Base-by-base conservation (phyloP, 495 filamentous ascomycete species). In the Penicillium lividum region DNA sequence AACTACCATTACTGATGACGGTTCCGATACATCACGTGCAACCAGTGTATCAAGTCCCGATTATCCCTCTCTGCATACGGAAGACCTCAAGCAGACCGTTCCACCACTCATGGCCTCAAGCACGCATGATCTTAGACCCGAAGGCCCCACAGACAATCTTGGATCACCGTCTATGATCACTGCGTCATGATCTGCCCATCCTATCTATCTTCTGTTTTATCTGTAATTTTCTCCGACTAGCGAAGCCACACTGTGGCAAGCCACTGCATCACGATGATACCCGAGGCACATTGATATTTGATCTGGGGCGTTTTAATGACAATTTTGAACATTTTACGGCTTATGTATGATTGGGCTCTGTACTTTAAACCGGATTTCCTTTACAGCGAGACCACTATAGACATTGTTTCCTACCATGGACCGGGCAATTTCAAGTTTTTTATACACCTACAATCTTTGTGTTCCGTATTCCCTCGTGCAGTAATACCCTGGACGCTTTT, bases 1-100 rank as follows among this genome's bases (percentile, higher is more conserved):
- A 10, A 72, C 68, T 3, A 73, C 65, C 5, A 56, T 65, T n/a
- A 69, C 71, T 3, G 72, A 73, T 29, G 65, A 65, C 16, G 64
- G 61, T 1, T 76, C 69, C 13, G 56, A 56, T 42, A 67, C 65
- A 8, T 77, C 75, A 2, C 69, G 61, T 13, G 71, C 73, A 7
- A 74, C 73, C 3, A 76, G 75, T 43, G 58, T 78, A 6, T 72
- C 73, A 1, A 53, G 59, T 6, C 53, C 69, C 7, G 66, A 71
- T 28, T 38, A 57, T 45, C 22, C 28, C 29, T 40, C 56, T 5
- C 51, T 61, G 9, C 53, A 57, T 45, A 34, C 29, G 43, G 65
- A 68, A 0, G 61, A 65, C 1, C 11, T 46, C 25, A 47, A 58
- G 18, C 13, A 15, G 33, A 3, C 15, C 8, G 34, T 53, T 22